These are phyloP conservation scores for Annona squamosa DNA, from an alignment of 164 flowering plant species.

Conservation along the genomic window DNA sequence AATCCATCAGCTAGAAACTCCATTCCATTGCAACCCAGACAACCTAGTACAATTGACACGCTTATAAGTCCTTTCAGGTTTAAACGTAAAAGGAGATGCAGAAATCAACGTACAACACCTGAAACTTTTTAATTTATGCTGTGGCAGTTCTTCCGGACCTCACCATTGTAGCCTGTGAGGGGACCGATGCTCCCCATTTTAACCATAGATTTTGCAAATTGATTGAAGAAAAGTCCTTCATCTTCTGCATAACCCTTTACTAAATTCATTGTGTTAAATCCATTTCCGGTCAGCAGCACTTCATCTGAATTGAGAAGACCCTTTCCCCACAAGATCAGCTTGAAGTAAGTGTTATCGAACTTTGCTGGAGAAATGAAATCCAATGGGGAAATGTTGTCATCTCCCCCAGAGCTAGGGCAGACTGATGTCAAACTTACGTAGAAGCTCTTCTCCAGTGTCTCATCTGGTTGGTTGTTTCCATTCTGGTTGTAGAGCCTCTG, in stretches of 20 bases:
- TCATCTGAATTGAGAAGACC: conserved; percentile 81
- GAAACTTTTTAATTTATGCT: conserved; percentile 16
- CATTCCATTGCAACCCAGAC: neutral
- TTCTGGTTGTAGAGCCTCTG: conserved; percentile 85
- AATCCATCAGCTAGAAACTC: neutral
- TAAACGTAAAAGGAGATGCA: neutral
- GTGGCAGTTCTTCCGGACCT: conserved; percentile 70
- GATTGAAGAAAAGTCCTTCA: conserved; percentile 54
- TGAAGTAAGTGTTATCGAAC: conserved; percentile 87
- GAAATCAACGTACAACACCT: neutral
- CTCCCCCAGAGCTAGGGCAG: conserved; percentile 80
- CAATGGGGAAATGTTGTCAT: conserved; percentile 68
- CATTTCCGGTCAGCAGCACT: conserved; percentile 63
- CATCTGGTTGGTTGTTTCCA: conserved; percentile 70
- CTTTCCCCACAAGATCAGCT: conserved; percentile 60
- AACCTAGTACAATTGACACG: neutral
- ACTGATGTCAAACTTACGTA: conserved; percentile 43
- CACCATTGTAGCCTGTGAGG: conserved; percentile 61
- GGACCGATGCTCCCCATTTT: conserved; percentile 82
- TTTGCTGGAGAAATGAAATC: conserved; percentile 61
- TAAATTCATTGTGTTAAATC: conserved; percentile 32
- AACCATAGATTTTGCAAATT: conserved; percentile 77
- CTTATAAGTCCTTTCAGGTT: neutral
- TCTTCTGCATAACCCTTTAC: conserved; percentile 62
- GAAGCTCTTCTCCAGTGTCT: conserved; percentile 54